Conservation (phyloP, 805 yeast species). For the Saccharomycopsis fodiens region DNA sequence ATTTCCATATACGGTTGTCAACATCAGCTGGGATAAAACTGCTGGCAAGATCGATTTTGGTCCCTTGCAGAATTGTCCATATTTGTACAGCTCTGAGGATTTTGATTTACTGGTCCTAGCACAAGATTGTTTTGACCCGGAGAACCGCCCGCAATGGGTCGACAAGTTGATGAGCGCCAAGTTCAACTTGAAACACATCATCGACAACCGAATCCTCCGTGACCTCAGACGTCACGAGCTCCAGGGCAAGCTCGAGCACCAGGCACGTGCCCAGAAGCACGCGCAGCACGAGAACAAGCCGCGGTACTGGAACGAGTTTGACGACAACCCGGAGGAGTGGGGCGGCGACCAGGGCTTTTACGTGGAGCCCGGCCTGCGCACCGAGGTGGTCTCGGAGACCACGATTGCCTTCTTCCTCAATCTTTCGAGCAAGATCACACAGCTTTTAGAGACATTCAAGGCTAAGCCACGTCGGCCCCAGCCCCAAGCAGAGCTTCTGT, state of each 20-base stretch:
- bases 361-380: slow-evolving; percentile 3
- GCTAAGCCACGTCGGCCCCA: not conserved
- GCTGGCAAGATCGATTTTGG: slow-evolving; percentile 1
- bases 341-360: slow-evolving; percentile 10
- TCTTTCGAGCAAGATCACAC: slow-evolving; percentile 1
- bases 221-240: slow-evolving; percentile 11
- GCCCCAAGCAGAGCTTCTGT: not conserved
- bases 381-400: slow-evolving; percentile 12
- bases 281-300: not conserved
- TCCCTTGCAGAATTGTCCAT: slow-evolving; percentile 10
- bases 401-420: slow-evolving; percentile 12
- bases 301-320: slow-evolving; percentile 21
- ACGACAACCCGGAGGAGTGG: slow-evolving; percentile 19
- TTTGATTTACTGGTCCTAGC: not conserved
- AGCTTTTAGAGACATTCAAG: not conserved
- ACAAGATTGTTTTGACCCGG: not conserved
- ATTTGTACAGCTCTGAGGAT: slow-evolving; percentile 10
- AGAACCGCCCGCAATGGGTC: slow-evolving; percentile 10
- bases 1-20: slow-evolving; percentile 7
- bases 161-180: slow-evolving; percentile 10
- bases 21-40: slow-evolving; percentile 10
- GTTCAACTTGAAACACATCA: slow-evolving; percentile 12
- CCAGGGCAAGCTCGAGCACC: slow-evolving; percentile 11
- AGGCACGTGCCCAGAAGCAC: not conserved
- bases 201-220: slow-evolving; percentile 12